These are phyloP conservation scores for Curvularia verruculosa DNA, from an alignment of 2,329 filamentous ascomycete species.

Conservation along the genomic window DNA sequence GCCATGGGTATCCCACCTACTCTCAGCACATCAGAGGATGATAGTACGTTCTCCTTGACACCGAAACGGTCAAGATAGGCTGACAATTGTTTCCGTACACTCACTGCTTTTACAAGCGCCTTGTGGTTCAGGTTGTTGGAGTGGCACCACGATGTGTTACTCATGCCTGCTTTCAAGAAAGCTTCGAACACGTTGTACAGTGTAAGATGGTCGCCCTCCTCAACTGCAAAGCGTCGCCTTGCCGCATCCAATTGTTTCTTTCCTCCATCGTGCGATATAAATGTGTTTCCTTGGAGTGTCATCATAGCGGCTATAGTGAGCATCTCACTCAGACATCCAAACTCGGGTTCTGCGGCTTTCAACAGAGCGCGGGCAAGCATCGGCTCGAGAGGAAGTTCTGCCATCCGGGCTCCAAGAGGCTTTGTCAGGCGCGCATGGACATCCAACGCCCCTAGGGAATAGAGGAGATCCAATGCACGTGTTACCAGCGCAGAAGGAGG, in stretches of 20 bases:
- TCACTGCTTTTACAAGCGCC: slow-evolving; percentile 78
- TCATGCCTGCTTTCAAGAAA: slow-evolving; percentile 81
- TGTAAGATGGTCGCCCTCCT: slow-evolving; percentile 93
- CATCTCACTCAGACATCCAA: slow-evolving; percentile 83
- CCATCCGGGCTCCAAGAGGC: slow-evolving; percentile 88
- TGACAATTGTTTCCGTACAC: slow-evolving; percentile 83
- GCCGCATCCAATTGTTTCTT: slow-evolving; percentile 76
- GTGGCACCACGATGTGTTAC: slow-evolving; percentile 84
- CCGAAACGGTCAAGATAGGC: slow-evolving; percentile 87
- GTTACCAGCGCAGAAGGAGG: slow-evolving; percentile 85
- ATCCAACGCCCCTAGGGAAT: slow-evolving; percentile 84
- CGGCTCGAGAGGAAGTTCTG: slow-evolving; percentile 88
- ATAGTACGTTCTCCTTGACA: slow-evolving; percentile 62
- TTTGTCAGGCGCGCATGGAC: slow-evolving; percentile 88
- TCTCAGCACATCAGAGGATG: slow-evolving; percentile 45
- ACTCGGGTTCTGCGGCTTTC: slow-evolving; percentile 65
- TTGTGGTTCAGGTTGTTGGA: slow-evolving; percentile 89
- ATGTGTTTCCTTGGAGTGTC: slow-evolving; percentile 80
- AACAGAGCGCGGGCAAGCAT: slow-evolving; percentile 94
- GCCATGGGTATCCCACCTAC: slow-evolving; percentile 59
- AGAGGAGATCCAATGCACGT: slow-evolving; percentile 86
- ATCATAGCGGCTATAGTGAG: slow-evolving; percentile 95
- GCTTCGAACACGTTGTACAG: slow-evolving; percentile 92
- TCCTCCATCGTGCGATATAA: slow-evolving; percentile 79
- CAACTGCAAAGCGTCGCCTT: slow-evolving; percentile 82